A percentile compares a stretch with the other conserved stretches of the same genome.
phyloP scores from a whole-genome alignment of 768 basidiomycete genomes.

The Lactifluus subvellereus region DNA sequence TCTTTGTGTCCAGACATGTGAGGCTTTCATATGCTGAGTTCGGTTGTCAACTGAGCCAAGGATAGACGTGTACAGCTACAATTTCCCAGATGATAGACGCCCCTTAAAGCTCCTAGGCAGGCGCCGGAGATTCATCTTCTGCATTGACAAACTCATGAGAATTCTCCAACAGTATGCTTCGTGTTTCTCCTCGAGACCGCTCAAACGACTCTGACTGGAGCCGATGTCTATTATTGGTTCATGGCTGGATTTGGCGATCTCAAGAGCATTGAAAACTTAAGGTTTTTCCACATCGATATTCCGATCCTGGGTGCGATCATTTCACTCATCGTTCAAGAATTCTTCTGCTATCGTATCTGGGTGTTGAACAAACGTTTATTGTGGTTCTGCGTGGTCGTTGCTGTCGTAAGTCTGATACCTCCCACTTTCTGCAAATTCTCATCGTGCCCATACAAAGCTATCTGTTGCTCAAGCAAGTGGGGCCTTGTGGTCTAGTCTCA shows the following conservation, averaged over 20 bases:
- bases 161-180: background rate
- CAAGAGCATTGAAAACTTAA: background rate
- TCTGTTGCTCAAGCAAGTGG: background rate
- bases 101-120: background rate
- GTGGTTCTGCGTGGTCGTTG: slow-evolving; percentile 5
- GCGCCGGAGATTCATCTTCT: background rate
- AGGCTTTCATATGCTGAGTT: background rate
- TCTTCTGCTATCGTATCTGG: slow-evolving; percentile 19
- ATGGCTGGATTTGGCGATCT: slow-evolving; percentile 7
- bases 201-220: slow-evolving; percentile 11
- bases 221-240: slow-evolving; percentile 19
- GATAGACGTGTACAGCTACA: slow-evolving; percentile 13
- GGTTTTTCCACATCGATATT: slow-evolving; percentile 4
- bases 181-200: slow-evolving; percentile 8
- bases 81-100: slow-evolving; percentile 14
- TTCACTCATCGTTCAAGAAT: slow-evolving; percentile 9
- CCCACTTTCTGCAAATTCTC: too few species aligned
- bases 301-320: slow-evolving; percentile 5
- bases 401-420: background rate
- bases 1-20: slow-evolving; percentile 2
- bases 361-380: slow-evolving; percentile 1
- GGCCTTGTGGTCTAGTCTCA: background rate
- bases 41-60: too few species aligned
- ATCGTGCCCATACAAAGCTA: background rate
- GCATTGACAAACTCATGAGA: background rate